phyloP scores from a whole-genome alignment of 345 rosid species.

The Anastatica hierochuntica region DNA sequence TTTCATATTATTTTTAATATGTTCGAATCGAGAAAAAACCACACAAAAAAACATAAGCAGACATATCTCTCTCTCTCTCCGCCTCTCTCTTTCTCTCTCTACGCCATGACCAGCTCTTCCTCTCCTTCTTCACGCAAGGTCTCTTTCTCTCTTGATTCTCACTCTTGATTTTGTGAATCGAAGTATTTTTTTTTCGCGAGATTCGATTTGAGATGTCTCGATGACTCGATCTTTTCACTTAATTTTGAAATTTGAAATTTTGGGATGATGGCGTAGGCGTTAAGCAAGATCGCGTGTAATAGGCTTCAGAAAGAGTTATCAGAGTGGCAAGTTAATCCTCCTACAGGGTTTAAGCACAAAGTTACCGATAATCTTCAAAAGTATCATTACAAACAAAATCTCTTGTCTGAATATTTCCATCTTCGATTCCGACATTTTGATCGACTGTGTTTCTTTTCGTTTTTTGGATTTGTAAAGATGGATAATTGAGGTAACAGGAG shows the following conservation, averaged over 20 bases:
- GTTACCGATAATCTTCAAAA: constrained; percentile 57
- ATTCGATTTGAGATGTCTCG: too few species aligned
- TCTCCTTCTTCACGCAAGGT: constrained; percentile 72
- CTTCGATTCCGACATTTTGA: neutral
- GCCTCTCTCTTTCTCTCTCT: too few species aligned
- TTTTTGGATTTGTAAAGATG: constrained; percentile 34
- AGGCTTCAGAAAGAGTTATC: constrained; percentile 93
- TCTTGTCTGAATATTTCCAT: neutral
- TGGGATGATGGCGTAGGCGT: constrained; percentile 31
- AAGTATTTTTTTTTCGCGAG: too few species aligned
- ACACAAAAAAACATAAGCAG: too few species aligned
- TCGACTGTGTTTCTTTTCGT: neutral
- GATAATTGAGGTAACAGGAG: constrained; percentile 70
- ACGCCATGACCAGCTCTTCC: constrained; percentile 74
- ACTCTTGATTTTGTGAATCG: too few species aligned
- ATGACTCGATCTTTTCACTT: too few species aligned
- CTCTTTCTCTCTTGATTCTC: neutral
- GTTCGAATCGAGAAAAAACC: constrained; percentile 1
- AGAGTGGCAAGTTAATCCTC: constrained; percentile 98
- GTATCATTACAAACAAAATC: too few species aligned
- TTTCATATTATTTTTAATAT: neutral
- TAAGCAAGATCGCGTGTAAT: constrained; percentile 96
- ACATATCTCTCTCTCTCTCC: too few species aligned
- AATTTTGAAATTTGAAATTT: too few species aligned
- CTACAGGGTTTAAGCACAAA: constrained; percentile 60